A percentile compares a stretch with the other conserved stretches of the same genome.
Conservation (phyloP, 139 green algal species). For the Chlorella sp. region DNA sequence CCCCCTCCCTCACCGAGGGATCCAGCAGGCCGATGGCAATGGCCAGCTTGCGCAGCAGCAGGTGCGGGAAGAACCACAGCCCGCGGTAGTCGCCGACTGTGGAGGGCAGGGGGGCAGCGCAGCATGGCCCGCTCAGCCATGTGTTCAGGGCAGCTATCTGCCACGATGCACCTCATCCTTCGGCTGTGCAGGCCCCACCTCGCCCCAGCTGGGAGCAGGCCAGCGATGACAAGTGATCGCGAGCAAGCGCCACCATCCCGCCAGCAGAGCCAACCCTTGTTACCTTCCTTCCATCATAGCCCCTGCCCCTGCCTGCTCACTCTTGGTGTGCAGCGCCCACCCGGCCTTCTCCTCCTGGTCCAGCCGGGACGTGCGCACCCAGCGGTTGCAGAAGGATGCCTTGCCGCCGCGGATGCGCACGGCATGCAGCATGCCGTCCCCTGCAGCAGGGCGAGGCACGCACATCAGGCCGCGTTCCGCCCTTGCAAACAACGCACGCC, state of each 20-base stretch:
- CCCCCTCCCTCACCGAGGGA: neutral
- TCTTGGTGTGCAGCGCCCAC: conserved; percentile 43
- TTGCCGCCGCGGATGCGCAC: conserved; percentile 66
- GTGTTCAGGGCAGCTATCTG: neutral
- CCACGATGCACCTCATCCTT: neutral
- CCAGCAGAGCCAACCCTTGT: too few relatives aligned
- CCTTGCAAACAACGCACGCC: too few relatives aligned
- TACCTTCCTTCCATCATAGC: neutral
- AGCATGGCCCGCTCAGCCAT: neutral
- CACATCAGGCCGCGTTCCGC: neutral
- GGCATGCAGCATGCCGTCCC: conserved; percentile 86
- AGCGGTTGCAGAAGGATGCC: conserved; percentile 76
- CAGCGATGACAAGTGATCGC: too few relatives aligned
- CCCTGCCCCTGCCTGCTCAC: conserved; percentile 1
- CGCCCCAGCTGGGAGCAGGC: neutral
- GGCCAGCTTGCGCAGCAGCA: conserved; percentile 29
- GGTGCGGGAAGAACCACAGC: neutral
- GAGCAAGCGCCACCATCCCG: neutral
- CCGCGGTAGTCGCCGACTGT: conserved; percentile 47
- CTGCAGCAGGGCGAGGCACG: neutral
- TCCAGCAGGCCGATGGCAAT: too few relatives aligned
- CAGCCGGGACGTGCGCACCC: conserved; percentile 66
- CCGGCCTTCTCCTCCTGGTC: conserved; percentile 51
- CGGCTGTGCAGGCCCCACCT: too few relatives aligned
- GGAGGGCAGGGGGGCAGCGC: neutral